phyloP scores from a whole-genome alignment of 1,139 yeast genomes.

The Yamadazyma dendronema region DNA sequence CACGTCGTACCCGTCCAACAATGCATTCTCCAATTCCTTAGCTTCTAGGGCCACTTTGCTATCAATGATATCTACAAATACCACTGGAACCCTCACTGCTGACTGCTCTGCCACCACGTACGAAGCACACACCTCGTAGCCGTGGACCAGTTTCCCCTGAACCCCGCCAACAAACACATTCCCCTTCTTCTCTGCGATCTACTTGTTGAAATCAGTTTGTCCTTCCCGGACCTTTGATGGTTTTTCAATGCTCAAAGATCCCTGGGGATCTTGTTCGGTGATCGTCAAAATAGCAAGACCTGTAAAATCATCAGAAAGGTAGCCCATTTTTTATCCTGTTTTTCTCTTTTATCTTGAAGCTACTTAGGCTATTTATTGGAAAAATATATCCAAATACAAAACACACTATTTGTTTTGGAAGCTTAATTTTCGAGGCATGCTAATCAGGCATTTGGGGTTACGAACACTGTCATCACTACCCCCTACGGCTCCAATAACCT shows the following conservation, averaged over 20 bases:
- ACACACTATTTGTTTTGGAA: too few relatives aligned
- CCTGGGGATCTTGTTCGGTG: not conserved
- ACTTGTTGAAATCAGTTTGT: not conserved
- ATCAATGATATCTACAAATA: conserved; percentile 1
- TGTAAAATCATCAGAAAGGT: not conserved
- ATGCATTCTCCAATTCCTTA: not conserved
- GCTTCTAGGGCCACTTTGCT: not conserved
- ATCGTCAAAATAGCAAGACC: not conserved
- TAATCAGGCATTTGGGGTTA: too few relatives aligned
- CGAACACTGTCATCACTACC: too few relatives aligned
- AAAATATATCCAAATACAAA: too few relatives aligned
- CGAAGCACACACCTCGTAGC: not conserved
- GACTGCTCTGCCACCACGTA: not conserved
- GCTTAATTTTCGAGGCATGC: too few relatives aligned
- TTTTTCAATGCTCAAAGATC: too few relatives aligned
- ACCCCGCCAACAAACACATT: not conserved
- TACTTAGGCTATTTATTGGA: not conserved
- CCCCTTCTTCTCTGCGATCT: not conserved
- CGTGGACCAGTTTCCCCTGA: conserved; percentile 2
- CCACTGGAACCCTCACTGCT: not conserved
- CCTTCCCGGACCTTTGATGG: not conserved
- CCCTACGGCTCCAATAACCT: too few relatives aligned
- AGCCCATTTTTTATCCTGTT: not conserved
- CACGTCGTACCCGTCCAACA: not conserved
- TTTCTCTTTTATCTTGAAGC: too few relatives aligned